phyloP scores from a whole-genome alignment of 768 basidiomycete species.

The Porphyrellus cyaneotinctus region DNA sequence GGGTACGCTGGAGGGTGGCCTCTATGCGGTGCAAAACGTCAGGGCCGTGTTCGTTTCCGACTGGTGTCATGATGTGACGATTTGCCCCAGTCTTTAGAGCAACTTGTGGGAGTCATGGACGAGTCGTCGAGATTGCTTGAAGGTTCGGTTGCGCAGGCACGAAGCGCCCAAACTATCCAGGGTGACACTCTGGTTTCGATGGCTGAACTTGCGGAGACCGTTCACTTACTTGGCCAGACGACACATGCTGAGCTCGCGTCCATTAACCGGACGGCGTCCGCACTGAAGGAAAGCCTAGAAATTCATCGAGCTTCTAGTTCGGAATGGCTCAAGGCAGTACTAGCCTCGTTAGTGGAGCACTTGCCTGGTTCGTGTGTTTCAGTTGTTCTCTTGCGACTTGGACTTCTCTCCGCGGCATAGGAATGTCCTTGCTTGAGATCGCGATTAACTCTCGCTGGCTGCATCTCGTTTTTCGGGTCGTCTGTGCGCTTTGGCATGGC shows the following conservation, averaged over 20 bases:
- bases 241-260: constrained; percentile 42
- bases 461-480: constrained; percentile 21
- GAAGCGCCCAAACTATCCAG: constrained; percentile 35
- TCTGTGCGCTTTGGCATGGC: constrained; percentile 30
- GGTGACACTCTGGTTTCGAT: constrained; percentile 35
- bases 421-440: constrained; percentile 1
- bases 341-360: constrained; percentile 11
- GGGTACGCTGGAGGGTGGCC: constrained; percentile 20
- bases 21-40: constrained; percentile 33
- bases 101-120: constrained; percentile 13
- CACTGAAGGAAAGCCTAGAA: constrained; percentile 26
- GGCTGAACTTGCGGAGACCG: constrained; percentile 30
- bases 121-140: constrained; percentile 31
- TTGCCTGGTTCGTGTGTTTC: constrained; percentile 24
- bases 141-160: constrained; percentile 29
- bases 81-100: constrained; percentile 17
- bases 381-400: neutral
- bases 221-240: constrained; percentile 37
- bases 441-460: constrained; percentile 27
- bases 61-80: constrained; percentile 15
- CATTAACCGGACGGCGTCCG: constrained; percentile 43
- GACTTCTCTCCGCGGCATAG: constrained; percentile 8
- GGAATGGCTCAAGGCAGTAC: constrained; percentile 22
- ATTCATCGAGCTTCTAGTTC: constrained; percentile 7
- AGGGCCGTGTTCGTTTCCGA: constrained; percentile 9